Evolutionary conservation across 805 yeast genomes (phyloP).

Genomic region (Candida namnaoensis): DNA sequence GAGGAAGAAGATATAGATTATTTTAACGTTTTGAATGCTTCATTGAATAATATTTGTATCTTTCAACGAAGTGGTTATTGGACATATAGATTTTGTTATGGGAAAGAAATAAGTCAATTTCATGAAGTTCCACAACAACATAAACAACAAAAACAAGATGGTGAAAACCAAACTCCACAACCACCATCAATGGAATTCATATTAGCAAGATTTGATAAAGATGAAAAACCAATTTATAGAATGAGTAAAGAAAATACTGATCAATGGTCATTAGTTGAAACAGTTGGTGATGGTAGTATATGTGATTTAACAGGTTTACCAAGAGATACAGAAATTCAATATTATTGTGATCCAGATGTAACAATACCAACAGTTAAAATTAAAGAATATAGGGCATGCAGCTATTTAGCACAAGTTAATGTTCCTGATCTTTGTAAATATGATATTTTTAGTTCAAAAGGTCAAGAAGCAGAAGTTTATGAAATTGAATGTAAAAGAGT

Average conservation of each 20-base stretch:
- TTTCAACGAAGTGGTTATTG: conserved; percentile 6
- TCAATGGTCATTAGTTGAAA: conserved; percentile 1
- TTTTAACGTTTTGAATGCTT: background rate
- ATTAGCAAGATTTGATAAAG: conserved; percentile 2
- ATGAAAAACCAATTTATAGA: background rate
- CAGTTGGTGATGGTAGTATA: conserved; percentile 10
- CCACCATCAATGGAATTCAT: background rate
- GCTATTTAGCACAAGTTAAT: conserved; percentile 11
- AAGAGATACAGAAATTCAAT: conserved; percentile 13
- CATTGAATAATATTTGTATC: background rate
- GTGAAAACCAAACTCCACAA: background rate
- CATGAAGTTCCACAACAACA: background rate
- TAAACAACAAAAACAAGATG: background rate
- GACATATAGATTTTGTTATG: conserved; percentile 6
- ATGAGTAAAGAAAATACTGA: conserved; percentile 5
- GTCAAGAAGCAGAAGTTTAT: background rate
- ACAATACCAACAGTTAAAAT: conserved; percentile 2
- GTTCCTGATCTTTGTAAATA: conserved; percentile 13
- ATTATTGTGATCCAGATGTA: conserved; percentile 11
- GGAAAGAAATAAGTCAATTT: conserved; percentile 9
- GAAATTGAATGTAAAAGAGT: conserved; percentile 1
- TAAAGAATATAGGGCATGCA: conserved; percentile 14
- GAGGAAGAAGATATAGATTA: background rate
- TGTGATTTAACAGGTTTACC: conserved; percentile 17
- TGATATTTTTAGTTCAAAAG: conserved; percentile 8